phyloP scores from a whole-genome alignment of 768 basidiomycete species.

The Russula abietina region DNA sequence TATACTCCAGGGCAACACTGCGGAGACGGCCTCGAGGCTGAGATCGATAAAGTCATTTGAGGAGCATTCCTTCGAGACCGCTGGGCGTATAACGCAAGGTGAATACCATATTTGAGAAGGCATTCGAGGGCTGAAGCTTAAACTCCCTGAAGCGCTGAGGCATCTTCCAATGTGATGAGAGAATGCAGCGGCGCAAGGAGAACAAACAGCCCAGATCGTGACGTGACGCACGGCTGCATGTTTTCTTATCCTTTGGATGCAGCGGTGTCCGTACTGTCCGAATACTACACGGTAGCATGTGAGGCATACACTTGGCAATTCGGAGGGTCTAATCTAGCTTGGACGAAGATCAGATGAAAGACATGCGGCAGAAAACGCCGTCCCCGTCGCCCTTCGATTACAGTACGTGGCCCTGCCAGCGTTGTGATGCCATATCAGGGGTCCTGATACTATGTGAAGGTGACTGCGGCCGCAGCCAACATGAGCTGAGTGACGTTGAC shows the following conservation, averaged over 20 bases:
- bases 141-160: neutral
- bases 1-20: neutral
- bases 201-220: neutral
- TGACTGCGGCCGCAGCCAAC: neutral
- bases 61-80: neutral
- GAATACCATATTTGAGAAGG: slow-evolving; percentile 2
- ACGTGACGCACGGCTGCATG: neutral
- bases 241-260: neutral
- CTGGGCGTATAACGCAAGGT: neutral
- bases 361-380: neutral
- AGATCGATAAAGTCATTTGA: neutral
- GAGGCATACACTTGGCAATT: too few species aligned
- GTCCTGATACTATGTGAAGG: neutral
- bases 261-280: neutral
- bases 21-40: slow-evolving; percentile 2
- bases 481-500: too few species aligned
- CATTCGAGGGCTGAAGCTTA: too few species aligned
- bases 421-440: neutral
- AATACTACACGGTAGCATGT: too few species aligned
- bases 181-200: too few species aligned
- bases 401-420: neutral
- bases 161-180: neutral
- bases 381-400: neutral
- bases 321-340: too few species aligned
- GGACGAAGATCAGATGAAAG: neutral